A percentile compares a stretch with the other conserved stretches of the same genome.
phyloP scores from a whole-genome alignment of 768 basidiomycete species.

The Cystofilobasidium capitatum region DNA sequence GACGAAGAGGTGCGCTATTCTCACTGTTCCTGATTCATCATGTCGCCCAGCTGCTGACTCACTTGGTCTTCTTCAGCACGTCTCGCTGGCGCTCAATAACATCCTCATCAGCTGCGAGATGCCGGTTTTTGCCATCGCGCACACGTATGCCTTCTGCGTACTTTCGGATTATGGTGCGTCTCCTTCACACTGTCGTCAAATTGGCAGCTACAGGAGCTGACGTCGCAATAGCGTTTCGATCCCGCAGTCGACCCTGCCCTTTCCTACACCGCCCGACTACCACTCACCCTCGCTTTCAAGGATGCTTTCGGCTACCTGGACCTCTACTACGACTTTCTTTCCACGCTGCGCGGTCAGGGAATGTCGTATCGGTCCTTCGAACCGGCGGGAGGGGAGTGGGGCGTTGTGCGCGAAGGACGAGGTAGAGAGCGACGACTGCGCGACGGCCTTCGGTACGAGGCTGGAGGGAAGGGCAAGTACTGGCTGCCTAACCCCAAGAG shows the following conservation, averaged over 20 bases:
- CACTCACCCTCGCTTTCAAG: constrained; percentile 70
- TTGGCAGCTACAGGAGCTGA: constrained; percentile 41
- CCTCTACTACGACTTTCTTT: constrained; percentile 71
- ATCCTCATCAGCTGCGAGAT: constrained; percentile 90
- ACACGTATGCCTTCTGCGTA: constrained; percentile 80
- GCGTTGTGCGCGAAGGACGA: constrained; percentile 44
- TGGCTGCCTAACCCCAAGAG: constrained; percentile 71
- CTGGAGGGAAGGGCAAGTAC: constrained; percentile 83
- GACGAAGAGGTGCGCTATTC: constrained; percentile 51
- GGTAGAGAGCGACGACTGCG: constrained; percentile 77
- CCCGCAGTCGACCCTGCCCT: constrained; percentile 10
- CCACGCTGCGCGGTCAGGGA: constrained; percentile 73
- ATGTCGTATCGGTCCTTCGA: constrained; percentile 96
- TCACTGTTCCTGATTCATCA: background rate
- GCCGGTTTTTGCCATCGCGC: constrained; percentile 91
- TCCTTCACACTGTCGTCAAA: constrained; percentile 37
- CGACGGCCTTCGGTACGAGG: constrained; percentile 81
- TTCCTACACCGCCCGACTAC: constrained; percentile 53
- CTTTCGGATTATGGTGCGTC: constrained; percentile 24
- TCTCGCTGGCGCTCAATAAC: constrained; percentile 82
- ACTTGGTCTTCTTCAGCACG: constrained; percentile 49
- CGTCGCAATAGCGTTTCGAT: constrained; percentile 26
- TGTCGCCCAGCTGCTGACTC: background rate
- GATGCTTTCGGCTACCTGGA: constrained; percentile 83
- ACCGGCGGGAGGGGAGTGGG: constrained; percentile 64